Conservation (phyloP, 169 alveolate species). For the Plasmodium fragile region DNA sequence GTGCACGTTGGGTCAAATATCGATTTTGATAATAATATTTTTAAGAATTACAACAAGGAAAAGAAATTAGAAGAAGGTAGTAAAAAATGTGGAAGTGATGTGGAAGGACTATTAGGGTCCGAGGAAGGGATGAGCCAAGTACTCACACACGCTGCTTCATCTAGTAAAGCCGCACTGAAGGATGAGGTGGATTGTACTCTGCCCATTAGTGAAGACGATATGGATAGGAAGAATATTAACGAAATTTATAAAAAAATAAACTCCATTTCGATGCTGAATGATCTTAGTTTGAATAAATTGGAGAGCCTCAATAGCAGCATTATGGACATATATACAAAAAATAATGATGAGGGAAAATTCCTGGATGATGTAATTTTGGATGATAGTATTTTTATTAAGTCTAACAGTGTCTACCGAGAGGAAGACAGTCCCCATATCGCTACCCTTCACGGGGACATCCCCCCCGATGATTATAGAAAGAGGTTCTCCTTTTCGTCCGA, state of each 20-base stretch:
- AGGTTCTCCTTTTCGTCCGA: not conserved
- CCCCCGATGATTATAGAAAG: not conserved
- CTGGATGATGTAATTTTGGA: conserved; percentile 60
- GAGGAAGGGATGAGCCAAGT: not conserved
- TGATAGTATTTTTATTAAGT: conserved; percentile 57
- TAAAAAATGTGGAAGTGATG: not conserved
- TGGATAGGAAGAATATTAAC: conserved; percentile 9
- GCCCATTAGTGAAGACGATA: conserved; percentile 26
- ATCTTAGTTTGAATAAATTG: conserved; percentile 55
- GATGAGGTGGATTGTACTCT: not conserved
- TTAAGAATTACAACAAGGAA: conserved; percentile 33
- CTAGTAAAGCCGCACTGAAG: not conserved
- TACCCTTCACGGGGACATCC: not conserved
- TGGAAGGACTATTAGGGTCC: not conserved
- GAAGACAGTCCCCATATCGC: not conserved
- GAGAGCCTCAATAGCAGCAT: conserved; percentile 62
- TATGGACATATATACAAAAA: conserved; percentile 25
- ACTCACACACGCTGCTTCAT: not conserved
- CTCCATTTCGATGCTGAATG: conserved; percentile 46
- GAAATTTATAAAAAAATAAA: conserved; percentile 50
- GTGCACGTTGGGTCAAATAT: not conserved
- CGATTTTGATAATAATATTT: conserved; percentile 44
- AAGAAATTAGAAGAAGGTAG: conserved; percentile 4
- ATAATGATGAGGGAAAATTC: conserved; percentile 31
- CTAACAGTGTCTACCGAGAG: not conserved